Percentiles rank a stretch among this genome's conserved stretches.
Conservation (phyloP, 257 asterid genomes). For the Jacaranda mimosifolia region DNA sequence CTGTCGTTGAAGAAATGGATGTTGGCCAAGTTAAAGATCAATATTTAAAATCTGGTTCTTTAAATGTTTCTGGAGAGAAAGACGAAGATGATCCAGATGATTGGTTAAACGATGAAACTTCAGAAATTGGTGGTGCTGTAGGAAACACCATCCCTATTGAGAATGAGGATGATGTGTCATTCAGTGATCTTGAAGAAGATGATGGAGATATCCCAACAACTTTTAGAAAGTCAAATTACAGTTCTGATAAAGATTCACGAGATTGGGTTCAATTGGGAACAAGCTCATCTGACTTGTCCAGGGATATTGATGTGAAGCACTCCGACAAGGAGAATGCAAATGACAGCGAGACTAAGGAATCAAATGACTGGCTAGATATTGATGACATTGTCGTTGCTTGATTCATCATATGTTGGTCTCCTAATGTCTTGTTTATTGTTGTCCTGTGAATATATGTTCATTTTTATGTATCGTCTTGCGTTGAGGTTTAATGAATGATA, state of each 20-base stretch:
- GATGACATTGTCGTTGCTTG: conserved; percentile 70
- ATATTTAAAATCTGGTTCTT: conserved; percentile 36
- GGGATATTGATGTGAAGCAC: conserved; percentile 36
- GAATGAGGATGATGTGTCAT: conserved; percentile 94
- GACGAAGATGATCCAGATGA: conserved; percentile 90
- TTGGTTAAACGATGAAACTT: conserved; percentile 90
- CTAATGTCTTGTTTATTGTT: conserved; percentile 22
- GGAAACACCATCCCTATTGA: conserved; percentile 60
- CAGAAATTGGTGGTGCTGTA: conserved; percentile 51
- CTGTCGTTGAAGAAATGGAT: conserved; percentile 46
- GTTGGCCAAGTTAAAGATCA: conserved; percentile 43
- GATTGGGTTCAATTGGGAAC: conserved; percentile 89
- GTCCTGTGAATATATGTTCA: conserved; percentile 43
- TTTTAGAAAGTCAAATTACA: conserved; percentile 56
- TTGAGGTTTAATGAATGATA: conserved; percentile 36
- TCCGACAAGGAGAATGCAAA: conserved; percentile 41
- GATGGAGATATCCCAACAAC: conserved; percentile 66
- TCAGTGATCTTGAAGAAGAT: conserved; percentile 98
- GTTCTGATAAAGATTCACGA: conserved; percentile 76
- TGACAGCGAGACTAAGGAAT: conserved; percentile 55
- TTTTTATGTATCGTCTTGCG: conserved; percentile 22
- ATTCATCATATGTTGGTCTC: conserved; percentile 29
- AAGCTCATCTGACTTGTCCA: conserved; percentile 46
- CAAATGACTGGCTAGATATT: conserved; percentile 76
- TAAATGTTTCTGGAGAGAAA: conserved; percentile 43